phyloP scores from a whole-genome alignment of 768 basidiomycete species.

The Termitomyces eurrhizus region DNA sequence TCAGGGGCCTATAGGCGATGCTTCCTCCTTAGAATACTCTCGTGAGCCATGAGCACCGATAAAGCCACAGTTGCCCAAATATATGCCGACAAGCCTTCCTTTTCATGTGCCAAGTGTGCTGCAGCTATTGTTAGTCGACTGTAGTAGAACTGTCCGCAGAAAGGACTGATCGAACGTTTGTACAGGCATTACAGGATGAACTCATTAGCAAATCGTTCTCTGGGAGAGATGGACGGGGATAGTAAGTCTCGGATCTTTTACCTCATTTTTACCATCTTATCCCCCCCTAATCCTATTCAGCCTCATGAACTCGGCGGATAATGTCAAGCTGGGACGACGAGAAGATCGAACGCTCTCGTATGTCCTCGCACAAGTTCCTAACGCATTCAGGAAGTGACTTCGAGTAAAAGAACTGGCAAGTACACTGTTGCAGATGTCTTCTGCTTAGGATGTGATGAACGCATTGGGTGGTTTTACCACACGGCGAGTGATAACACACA shows the following conservation, averaged over 20 bases:
- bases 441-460: slow-evolving; percentile 75
- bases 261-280: neutral
- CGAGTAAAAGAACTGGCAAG: slow-evolving; percentile 59
- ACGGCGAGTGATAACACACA: slow-evolving; percentile 72
- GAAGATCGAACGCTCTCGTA: slow-evolving; percentile 77
- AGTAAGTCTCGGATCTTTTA: slow-evolving; percentile 41
- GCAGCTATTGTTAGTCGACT: slow-evolving; percentile 58
- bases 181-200: slow-evolving; percentile 76
- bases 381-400: slow-evolving; percentile 2
- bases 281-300: slow-evolving; percentile 29
- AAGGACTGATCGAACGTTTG: neutral
- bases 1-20: neutral
- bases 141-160: neutral
- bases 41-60: slow-evolving; percentile 4
- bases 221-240: slow-evolving; percentile 78
- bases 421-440: slow-evolving; percentile 81
- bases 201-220: slow-evolving; percentile 83
- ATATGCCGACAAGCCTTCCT: slow-evolving; percentile 65
- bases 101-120: slow-evolving; percentile 65
- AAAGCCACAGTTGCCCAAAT: slow-evolving; percentile 50
- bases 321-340: slow-evolving; percentile 66
- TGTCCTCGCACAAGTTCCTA: slow-evolving; percentile 6
- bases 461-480: slow-evolving; percentile 81
- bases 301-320: slow-evolving; percentile 73
- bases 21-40: neutral